These are phyloP conservation scores for Diospyros kaki DNA, from an alignment of 148 eudicot species.

Conservation along the genomic window DNA sequence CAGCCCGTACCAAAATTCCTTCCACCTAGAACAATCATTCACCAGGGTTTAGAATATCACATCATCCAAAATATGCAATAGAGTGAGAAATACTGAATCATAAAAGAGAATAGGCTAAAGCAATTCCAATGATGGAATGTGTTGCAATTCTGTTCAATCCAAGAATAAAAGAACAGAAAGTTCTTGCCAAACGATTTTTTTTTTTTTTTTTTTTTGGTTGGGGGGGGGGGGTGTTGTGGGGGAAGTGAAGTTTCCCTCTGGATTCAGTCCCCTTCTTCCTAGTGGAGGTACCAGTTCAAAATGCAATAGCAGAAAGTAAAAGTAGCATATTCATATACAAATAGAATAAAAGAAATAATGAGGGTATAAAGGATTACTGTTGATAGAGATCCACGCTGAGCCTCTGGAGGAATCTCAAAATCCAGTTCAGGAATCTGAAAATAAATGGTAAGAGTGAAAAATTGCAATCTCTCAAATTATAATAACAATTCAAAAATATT, in stretches of 20 bases:
- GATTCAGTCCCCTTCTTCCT: no score
- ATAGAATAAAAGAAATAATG: neutral
- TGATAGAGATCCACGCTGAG: constrained; percentile 93
- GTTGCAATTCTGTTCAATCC: neutral
- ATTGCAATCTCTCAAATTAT: constrained; percentile 1
- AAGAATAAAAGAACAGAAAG: no score
- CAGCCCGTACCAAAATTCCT: constrained; percentile 80
- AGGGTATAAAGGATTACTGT: constrained; percentile 46
- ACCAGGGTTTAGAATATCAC: no score
- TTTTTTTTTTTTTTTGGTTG: no score
- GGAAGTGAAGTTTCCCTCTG: no score
- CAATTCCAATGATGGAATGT: neutral
- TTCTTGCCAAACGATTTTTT: neutral
- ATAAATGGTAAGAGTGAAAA: neutral
- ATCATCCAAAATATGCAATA: neutral
- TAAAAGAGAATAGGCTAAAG: neutral
- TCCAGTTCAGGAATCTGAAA: constrained; percentile 89
- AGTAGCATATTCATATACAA: neutral
- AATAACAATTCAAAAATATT: neutral
- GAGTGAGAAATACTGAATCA: neutral
- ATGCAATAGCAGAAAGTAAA: neutral
- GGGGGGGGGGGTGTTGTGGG: no score
- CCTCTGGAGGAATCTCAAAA: constrained; percentile 95
- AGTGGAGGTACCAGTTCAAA: neutral
- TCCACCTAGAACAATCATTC: constrained; percentile 47